These are phyloP conservation scores for Wallemia mellicola DNA, from an alignment of 1,284 basidiomycete genomes.

Conservation along the genomic window DNA sequence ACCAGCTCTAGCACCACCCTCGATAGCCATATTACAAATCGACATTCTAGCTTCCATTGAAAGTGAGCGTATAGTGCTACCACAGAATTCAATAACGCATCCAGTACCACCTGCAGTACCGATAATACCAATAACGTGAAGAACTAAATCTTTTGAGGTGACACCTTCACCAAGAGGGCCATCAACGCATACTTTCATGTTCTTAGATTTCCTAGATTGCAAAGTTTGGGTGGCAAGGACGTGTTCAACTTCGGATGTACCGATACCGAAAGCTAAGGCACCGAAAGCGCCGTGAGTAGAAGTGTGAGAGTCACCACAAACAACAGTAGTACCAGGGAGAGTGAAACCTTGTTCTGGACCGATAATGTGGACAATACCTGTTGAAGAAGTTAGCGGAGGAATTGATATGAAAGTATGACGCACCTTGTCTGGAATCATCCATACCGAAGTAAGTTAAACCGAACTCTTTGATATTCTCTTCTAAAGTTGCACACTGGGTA, in stretches of 20 bases:
- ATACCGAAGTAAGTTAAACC: conserved; percentile 85
- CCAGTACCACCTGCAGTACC: conserved; percentile 86
- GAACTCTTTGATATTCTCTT: conserved; percentile 85
- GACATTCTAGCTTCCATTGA: conserved; percentile 93
- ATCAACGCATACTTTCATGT: conserved; percentile 80
- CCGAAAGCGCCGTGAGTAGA: conserved; percentile 74
- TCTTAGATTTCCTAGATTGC: conserved; percentile 70
- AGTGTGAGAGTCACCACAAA: conserved; percentile 87
- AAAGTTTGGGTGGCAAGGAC: conserved; percentile 86
- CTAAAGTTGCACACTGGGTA: conserved; percentile 65
- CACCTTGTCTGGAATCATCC: conserved; percentile 65
- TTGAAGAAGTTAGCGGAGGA: no score
- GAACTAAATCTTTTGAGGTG: conserved; percentile 74
- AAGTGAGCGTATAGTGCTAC: conserved; percentile 63
- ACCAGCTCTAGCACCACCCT: conserved; percentile 75
- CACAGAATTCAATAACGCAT: conserved; percentile 73
- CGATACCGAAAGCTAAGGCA: conserved; percentile 83
- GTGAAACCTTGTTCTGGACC: conserved; percentile 88
- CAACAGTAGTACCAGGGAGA: conserved; percentile 21
- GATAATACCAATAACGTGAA: conserved; percentile 77
- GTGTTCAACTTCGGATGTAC: conserved; percentile 88
- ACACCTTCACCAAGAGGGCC: conserved; percentile 62
- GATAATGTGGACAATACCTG: conserved; percentile 89
- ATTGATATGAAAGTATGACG: no score
- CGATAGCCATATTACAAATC: conserved; percentile 94